Conservation (phyloP, 2,329 filamentous ascomycete genomes). For the Aureobasidium musti region DNA sequence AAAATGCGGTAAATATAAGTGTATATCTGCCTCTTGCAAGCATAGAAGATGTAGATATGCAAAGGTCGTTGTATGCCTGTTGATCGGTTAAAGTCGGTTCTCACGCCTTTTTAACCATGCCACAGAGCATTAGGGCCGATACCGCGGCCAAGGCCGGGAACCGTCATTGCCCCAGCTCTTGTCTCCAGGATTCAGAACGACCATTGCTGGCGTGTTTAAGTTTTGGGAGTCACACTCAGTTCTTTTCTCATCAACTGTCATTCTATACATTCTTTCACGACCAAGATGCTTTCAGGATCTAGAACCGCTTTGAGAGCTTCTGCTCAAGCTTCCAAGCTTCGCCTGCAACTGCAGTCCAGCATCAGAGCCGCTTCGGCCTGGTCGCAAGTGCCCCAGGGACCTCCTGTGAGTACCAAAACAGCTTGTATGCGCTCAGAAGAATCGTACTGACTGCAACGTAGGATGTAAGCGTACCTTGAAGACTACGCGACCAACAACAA, state of each 20-base stretch:
- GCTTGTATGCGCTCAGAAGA: background rate
- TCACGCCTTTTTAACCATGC: conserved; percentile 14
- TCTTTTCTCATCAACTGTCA: conserved; percentile 2
- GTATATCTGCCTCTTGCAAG: too few species aligned
- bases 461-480: conserved; percentile 13
- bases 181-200: conserved; percentile 28
- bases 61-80: background rate
- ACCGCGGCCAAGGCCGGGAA: conserved; percentile 27
- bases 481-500: background rate
- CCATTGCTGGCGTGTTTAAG: conserved; percentile 15
- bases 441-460: background rate
- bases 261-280: background rate
- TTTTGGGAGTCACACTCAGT: conserved; percentile 27
- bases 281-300: conserved; percentile 31
- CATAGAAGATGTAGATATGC: background rate
- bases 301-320: conserved; percentile 31
- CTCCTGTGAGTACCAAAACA: conserved; percentile 59
- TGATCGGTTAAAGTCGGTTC: conserved; percentile 18
- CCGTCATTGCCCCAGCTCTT: conserved; percentile 27
- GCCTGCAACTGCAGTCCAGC: conserved; percentile 39
- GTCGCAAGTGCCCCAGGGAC: conserved; percentile 88
- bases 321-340: conserved; percentile 31
- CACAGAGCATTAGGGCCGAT: conserved; percentile 15
- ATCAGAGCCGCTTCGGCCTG: conserved; percentile 75
- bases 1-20: too few species aligned